Evolutionary conservation across 371 early-diverging fungal genomes (phyloP), one percentile per base, ranked within the genome.

Genomic region (Smittium culicis): DNA sequence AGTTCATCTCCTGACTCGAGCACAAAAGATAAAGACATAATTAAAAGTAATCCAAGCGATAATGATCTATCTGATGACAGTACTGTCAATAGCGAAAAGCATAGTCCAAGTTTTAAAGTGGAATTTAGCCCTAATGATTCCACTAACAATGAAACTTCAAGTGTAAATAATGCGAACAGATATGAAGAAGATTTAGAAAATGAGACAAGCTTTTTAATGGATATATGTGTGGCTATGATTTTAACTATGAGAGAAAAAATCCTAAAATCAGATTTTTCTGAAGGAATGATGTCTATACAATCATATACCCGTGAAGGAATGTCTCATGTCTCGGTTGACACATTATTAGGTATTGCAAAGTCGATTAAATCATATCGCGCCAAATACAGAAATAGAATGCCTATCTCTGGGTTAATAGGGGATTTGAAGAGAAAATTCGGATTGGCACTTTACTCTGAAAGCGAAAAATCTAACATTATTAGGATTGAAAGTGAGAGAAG

Each of bases 191-290:
- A n/a, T n/a, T 11, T 30, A 16, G 32, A 62, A n/a, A 8, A 2
- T 33, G 33, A 32, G 24, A n/a, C 31, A n/a, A 31, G 63, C 5
- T 62, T 62, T 62, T 33, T 62, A 34, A 2, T 62, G 17, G 29
- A 30, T 8, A 31, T 62, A 16, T 2, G n/a, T 32, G 32, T 34
- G 8, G 17, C 63, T 2, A 62, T 62, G 63, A 28, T 62, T 32
- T 28, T 62, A 2, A 2, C 33, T 16, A 24, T 62, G 20, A 17
- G 63, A 31, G 63, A 62, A 32, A n/a, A n/a, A 31, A 62, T 62
- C 5, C 31, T 62, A n/a, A 62, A 33, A 62, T 27, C 28, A 2
- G 63, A 62, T 33, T 62, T 62, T 62, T 62, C 63, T 29, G 63
- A n/a, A 11, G 63, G 63, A n/a, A 62, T 62, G 63, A 20, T 62